Evolutionary conservation across 495 filamentous ascomycete species (phyloP).

Genomic region (Xylaria sp.): DNA sequence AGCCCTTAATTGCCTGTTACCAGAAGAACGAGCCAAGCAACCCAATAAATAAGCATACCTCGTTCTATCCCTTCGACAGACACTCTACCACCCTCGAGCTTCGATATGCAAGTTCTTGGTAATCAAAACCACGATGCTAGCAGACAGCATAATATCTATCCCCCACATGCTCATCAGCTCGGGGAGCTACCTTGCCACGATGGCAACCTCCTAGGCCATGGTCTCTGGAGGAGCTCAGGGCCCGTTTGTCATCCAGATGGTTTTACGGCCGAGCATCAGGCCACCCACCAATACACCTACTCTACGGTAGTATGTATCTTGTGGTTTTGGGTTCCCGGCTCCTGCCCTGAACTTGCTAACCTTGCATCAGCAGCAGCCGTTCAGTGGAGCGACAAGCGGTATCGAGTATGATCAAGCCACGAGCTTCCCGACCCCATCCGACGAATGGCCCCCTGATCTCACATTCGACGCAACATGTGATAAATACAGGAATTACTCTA

Average conservation of each 20-base stretch:
- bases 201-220: background rate
- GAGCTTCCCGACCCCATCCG: background rate
- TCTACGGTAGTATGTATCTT: background rate
- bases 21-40: too few species aligned
- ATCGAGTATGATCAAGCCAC: background rate
- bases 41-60: background rate
- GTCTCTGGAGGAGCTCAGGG: background rate
- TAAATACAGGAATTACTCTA: background rate
- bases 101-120: constrained; percentile 9
- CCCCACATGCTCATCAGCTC: background rate
- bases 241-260: background rate
- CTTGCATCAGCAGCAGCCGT: background rate
- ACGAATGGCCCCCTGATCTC: background rate
- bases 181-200: background rate
- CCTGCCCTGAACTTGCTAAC: background rate
- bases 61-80: background rate
- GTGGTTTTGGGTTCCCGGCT: background rate
- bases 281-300: background rate
- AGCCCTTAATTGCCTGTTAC: background rate
- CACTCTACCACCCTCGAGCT: background rate
- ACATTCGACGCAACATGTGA: background rate
- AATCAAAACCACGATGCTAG: background rate
- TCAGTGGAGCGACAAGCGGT: background rate
- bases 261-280: background rate
- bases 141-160: background rate